phyloP scores from a whole-genome alignment of 176 grass and related monocot genomes.

The Rhynchospora pubera region DNA sequence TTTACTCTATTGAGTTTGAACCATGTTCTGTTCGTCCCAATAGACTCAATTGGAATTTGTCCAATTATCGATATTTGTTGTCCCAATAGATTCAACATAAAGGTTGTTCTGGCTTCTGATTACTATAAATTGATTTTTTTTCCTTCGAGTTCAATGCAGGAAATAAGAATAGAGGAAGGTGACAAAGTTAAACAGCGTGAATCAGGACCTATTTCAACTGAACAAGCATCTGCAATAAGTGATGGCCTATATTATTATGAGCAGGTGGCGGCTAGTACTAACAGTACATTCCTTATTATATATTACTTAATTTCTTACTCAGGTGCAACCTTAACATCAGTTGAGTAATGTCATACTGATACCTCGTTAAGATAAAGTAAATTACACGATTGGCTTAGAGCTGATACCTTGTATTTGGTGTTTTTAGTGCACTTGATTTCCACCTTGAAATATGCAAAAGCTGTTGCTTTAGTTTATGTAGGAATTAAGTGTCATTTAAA shows the following conservation, averaged over 20 bases:
- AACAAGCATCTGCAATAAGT: conserved; percentile 72
- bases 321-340: conserved; percentile 1
- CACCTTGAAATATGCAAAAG: background rate
- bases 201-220: conserved; percentile 61
- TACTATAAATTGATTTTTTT: conserved; percentile 10
- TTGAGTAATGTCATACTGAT: conserved; percentile 4
- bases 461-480: background rate
- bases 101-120: background rate
- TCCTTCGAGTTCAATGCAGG: conserved; percentile 38
- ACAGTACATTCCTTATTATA: conserved; percentile 17
- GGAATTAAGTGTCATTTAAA: background rate
- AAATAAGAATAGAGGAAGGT: conserved; percentile 48
- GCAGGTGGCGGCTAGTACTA: conserved; percentile 46
- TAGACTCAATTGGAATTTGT: background rate
- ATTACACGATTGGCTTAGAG: background rate
- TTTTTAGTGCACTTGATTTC: background rate
- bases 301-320: background rate
- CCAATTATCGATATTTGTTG: background rate
- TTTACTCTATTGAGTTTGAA: background rate
- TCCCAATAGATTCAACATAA: background rate
- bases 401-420: background rate
- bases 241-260: conserved; percentile 83
- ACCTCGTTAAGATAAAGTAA: background rate
- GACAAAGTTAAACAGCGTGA: conserved; percentile 31
- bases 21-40: background rate